Percentiles rank a stretch among this genome's conserved stretches.
phyloP scores from a whole-genome alignment of 306 rosid species.

The Medicago ruthenica region DNA sequence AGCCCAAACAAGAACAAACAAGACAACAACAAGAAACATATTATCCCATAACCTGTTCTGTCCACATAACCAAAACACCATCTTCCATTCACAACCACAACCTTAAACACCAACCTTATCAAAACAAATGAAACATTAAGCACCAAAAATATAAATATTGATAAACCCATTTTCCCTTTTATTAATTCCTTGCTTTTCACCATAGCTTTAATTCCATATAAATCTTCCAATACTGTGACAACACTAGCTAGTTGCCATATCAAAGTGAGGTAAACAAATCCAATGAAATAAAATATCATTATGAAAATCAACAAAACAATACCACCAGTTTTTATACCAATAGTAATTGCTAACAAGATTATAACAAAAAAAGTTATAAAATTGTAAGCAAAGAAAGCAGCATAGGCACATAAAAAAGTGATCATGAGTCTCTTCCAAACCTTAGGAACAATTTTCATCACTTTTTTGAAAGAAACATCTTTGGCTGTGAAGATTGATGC shows the following conservation, averaged over 20 bases:
- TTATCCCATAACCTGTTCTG: conserved; percentile 47
- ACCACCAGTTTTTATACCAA: background rate
- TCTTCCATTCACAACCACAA: conserved; percentile 49
- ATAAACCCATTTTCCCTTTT: conserved; percentile 62
- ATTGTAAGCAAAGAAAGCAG: conserved; percentile 46
- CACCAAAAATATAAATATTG: conserved; percentile 19
- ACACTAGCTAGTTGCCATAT: conserved; percentile 76
- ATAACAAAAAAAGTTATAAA: background rate
- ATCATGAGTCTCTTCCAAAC: conserved; percentile 71
- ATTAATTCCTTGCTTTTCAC: conserved; percentile 57
- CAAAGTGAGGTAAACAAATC: conserved; percentile 57
- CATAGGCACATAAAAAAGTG: conserved; percentile 56
- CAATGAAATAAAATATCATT: conserved; percentile 38
- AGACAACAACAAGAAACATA: conserved; percentile 47
- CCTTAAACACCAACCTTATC: conserved; percentile 42
- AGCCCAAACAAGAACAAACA: conserved; percentile 50
- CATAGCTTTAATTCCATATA: conserved; percentile 63
- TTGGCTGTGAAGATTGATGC: conserved; percentile 55
- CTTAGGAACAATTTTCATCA: conserved; percentile 61
- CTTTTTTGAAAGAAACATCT: conserved; percentile 52
- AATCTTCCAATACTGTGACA: conserved; percentile 71
- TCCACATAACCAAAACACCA: conserved; percentile 19
- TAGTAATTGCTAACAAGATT: background rate
- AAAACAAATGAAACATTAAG: conserved; percentile 3
- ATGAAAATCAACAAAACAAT: background rate